Evolutionary conservation across 73 alveolate species (phyloP), one percentile per base, ranked within the genome.

Genomic region (Paramecium biaurelia): DNA sequence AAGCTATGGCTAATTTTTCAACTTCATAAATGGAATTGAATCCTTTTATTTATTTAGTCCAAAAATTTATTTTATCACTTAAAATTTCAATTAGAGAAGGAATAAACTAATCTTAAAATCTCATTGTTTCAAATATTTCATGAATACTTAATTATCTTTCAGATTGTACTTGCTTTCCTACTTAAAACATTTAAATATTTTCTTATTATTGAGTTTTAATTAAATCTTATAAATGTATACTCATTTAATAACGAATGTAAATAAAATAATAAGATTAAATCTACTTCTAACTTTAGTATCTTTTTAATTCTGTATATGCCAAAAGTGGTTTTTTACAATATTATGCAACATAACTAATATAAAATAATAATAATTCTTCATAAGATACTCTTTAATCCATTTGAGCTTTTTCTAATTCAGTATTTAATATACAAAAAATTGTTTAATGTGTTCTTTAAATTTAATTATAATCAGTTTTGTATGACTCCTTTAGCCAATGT

Each of bases 11-110:
- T 12, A 42, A n/a, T 21, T 45, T 41, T 79, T 79, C 76, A 11
- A 79, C 30, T 43, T 79, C 74, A 21, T 45, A 79, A 79, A 79
- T 79, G 4, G 70, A 20, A 47, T 79, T 79, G 5, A 42, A 79
- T 20, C 90, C 90, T 43, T 79, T 79, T 18, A 79, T 43, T 79
- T 79, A 45, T 24, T 21, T 41, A 23, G 23, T 41, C 90, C 90
- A 79, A 14, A 79, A 79, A 24, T 20, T 34, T 0, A 42, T 79
- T 42, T 79, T 79, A 35, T 35, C 56, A 38, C 45, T 72, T 34
- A 72, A 21, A 4, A 72, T 12, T n/a, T 72, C 86, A 10, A 30
- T 72, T 9, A 72, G 37, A 6, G 38, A 28, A 9, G 58, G 56
- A 35, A 72, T 28, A 11, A 35, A 72, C 15, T 72, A 5, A 72